Evolutionary conservation across 73 alveolate species (phyloP), one percentile per base, ranked within the genome.

Genomic region (Paramecium caudatum): DNA sequence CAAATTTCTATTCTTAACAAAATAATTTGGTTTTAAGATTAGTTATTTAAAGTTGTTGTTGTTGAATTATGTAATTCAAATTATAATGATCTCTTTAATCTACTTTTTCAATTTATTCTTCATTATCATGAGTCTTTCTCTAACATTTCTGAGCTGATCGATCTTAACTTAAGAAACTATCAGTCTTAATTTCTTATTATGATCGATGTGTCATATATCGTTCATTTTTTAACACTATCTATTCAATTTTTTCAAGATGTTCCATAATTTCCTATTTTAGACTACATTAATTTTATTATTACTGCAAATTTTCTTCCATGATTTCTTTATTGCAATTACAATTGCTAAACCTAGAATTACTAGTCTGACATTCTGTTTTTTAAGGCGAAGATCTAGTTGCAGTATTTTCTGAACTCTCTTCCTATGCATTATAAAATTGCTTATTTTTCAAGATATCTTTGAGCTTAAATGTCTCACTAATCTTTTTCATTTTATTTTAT

Each of bases 311-410:
- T n/a, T 65, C 83, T 65, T 65, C 83, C 4, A 65, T 65, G 6
- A 65, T 65, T 65, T 65, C 83, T 65, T 65, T 10, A 25, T 65
- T 65, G 37, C 83, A 65, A 30, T 65, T 33, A 36, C 83, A 65
- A 65, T 65, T 65, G n/a, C 83, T 65, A 32, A 65, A 65, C 15
- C 83, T 30, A 65, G 83, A 65, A 65, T 65, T 32, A 17, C 50
- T 65, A 12, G 83, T 65, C 15, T 33, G 17, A 65, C 83, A 65
- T 15, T 65, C 80, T 9, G 80, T 55, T 55, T 55, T 55, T 55
- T 23, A 55, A 55, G 80, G 80, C 1, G 80, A 27, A 2, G 80
- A 65, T 65, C 49, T n/a, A 30, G 83, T 65, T 32, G 50, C 49
- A 30, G 47, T 65, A 33, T 30, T 65, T 65, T 30, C 83, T 33